Base-by-base conservation (phyloP, 371 early-diverging fungal species). In the Gilbertella persicaria region DNA sequence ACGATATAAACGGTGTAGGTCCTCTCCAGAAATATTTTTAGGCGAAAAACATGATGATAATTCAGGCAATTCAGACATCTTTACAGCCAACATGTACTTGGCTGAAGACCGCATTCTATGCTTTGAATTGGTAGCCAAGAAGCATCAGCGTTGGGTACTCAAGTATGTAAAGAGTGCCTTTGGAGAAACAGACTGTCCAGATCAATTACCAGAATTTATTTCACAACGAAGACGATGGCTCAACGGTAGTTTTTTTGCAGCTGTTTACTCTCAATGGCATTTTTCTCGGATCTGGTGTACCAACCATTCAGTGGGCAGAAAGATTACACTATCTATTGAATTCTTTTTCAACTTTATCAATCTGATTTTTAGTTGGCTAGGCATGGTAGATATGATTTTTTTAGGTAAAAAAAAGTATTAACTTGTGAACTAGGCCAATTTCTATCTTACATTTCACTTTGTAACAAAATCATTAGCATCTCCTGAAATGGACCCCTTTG, bases 401-500 rank as follows among this genome's bases (percentile, higher is more conserved):
- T n/a, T n/a, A n/a, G n/a, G 45, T 78, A 38, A 16, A 0, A 25
- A 40, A 13, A 16, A 33, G 21, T 12, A 30, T 29, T 33, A 25
- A 14, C 10, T 20, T 48, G 4, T 23, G 6, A n/a, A n/a, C n/a
- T 66, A 85, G 84, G 84, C 75, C 19, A 92, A 91, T 69, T 89
- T 94, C 69, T 94, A 89, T 66, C 77, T 95, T 48, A 85, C 91
- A 0, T 95, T 92, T 74, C 89, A 78, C 70, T 93, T 94, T 72
- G 78, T 96, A 29, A 82, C 84, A 49, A 78, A 81, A 50, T 77
- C 82, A 20, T 62, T 84, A 41, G 62, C 75, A 7, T 66, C 76
- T 46, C 71, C 72, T 5, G 70, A 60, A 5, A 63, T 80, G 6
- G 91, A 89, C 65, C 90, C 90, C 0, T 87, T 89, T 65, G 82